A percentile compares a stretch with the other conserved stretches of the same genome.
These are phyloP conservation scores for Umbilicaria muhlenbergii DNA, from an alignment of 495 filamentous ascomycete genomes.

Conservation along the genomic window DNA sequence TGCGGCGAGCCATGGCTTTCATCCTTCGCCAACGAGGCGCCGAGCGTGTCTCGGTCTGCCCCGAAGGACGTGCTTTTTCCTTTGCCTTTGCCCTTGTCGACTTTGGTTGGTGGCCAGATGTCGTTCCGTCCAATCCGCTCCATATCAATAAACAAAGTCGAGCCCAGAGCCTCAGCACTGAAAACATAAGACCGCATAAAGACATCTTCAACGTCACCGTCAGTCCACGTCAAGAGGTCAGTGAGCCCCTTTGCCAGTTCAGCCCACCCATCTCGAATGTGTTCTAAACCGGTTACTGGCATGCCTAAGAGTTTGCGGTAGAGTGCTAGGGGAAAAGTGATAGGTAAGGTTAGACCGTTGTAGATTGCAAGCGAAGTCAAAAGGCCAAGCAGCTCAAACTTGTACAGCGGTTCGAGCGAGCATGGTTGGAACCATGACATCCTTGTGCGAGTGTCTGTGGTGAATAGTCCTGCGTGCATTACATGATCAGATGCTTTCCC, in stretches of 20 bases:
- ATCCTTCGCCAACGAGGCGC: background rate
- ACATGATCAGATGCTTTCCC: background rate
- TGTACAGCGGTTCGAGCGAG: slow-evolving; percentile 67
- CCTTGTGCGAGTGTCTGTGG: slow-evolving; percentile 51
- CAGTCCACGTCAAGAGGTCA: slow-evolving; percentile 54
- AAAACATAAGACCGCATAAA: slow-evolving; percentile 77
- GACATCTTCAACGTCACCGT: slow-evolving; percentile 66
- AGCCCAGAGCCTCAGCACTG: slow-evolving; percentile 54
- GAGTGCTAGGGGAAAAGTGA: slow-evolving; percentile 71
- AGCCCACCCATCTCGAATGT: slow-evolving; percentile 81
- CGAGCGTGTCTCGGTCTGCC: background rate
- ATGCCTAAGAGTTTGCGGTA: slow-evolving; percentile 64
- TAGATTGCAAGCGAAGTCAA: slow-evolving; percentile 82
- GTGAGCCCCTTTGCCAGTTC: slow-evolving; percentile 58
- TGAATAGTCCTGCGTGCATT: slow-evolving; percentile 37
- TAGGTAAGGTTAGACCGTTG: slow-evolving; percentile 78
- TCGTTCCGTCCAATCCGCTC: slow-evolving; percentile 23
- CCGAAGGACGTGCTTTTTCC: background rate
- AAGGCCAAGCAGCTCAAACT: slow-evolving; percentile 81
- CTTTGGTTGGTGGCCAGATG: slow-evolving; percentile 19
- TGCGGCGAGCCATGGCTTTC: background rate
- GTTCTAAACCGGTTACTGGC: slow-evolving; percentile 46
- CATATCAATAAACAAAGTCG: slow-evolving; percentile 40
- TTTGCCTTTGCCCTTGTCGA: slow-evolving; percentile 9
- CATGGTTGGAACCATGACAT: slow-evolving; percentile 80